Evolutionary conservation across 305 asterid genomes (phyloP).

Genomic region (Solanum chacoense): DNA sequence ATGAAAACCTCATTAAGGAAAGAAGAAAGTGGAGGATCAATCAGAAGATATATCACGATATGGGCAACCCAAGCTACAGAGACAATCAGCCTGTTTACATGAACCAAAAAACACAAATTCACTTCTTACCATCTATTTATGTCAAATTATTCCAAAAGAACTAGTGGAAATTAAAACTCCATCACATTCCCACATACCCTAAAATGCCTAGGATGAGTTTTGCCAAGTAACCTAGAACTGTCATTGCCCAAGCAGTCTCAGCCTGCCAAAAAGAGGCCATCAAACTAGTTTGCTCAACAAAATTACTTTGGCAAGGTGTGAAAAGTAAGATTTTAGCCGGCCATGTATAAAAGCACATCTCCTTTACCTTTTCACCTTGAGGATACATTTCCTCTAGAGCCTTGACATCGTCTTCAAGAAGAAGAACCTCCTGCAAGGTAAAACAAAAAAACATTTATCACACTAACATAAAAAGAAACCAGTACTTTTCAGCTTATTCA

Average conservation of each 20-base stretch:
- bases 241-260: conserved; percentile 96
- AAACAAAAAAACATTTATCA: neutral
- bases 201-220: conserved; percentile 78
- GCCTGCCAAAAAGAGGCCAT: conserved; percentile 46
- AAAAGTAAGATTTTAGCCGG: neutral
- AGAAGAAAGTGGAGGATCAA: conserved; percentile 85
- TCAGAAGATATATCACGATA: conserved; percentile 79
- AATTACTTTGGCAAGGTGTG: neutral
- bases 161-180: neutral
- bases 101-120: conserved; percentile 2
- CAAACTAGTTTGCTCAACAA: conserved; percentile 1
- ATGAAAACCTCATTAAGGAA: conserved; percentile 87
- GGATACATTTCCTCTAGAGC: conserved; percentile 98
- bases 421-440: conserved; percentile 69
- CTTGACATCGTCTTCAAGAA: conserved; percentile 88
- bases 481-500: neutral
- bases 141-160: neutral
- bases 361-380: conserved; percentile 93
- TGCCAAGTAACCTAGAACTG: conserved; percentile 90
- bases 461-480: neutral
- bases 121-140: neutral
- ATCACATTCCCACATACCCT: conserved; percentile 38
- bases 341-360: neutral
- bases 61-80: conserved; percentile 94
- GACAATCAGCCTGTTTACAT: conserved; percentile 70